Evolutionary conservation across 1,284 basidiomycete genomes (phyloP), one percentile per base, ranked within the genome.

Genomic region (Ceratorhiza oryzae-sativae): DNA sequence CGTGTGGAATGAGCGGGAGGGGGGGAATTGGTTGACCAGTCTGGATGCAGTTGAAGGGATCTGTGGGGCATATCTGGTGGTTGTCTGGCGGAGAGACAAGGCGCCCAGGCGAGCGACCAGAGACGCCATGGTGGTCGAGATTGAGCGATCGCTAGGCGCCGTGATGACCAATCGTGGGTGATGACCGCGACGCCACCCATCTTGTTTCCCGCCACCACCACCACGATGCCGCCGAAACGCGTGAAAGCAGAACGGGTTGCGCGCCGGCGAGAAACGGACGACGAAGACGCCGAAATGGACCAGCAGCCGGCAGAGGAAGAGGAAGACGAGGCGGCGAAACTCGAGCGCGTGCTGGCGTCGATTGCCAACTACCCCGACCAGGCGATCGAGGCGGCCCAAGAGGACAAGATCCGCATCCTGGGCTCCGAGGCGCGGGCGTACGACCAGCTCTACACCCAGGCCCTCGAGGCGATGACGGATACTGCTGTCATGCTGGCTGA

Each of bases 1-100:
- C 5, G 87, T 80, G 73, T 91, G 90, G 81, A 95, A 94, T 10
- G 84, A 78, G 73, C 88, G 87, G 20, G 67, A 45, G 27, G 8
- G 18, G n/a, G 36, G 8, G 6, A 25, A 12, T 42, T 25, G 9
- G 36, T 15, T 30, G 27, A 34, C 12, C 10, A 30, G 12, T 58
- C 18, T 32, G 10, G 30, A 36, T 34, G 36, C 20, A 9, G 18
- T 27, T 13, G 56, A 42, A 3, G 36, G 30, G 20, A 27, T 30
- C 13, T 34, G 67, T 4, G 39, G 3, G 20, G 20, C 53, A 70
- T 58, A 13, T 46, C 53, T 3, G 15, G 67, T 20, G 10, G 58
- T 13, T 23, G 27, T 15, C 42, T 41, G 53, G 42, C 67, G 67
- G 10, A 70, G 53, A 8, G 67, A 58, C 15, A 70, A 53, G 32